Base-by-base conservation (phyloP, 805 yeast genomes). In the Wickerhamiella vanderwaltii region DNA sequence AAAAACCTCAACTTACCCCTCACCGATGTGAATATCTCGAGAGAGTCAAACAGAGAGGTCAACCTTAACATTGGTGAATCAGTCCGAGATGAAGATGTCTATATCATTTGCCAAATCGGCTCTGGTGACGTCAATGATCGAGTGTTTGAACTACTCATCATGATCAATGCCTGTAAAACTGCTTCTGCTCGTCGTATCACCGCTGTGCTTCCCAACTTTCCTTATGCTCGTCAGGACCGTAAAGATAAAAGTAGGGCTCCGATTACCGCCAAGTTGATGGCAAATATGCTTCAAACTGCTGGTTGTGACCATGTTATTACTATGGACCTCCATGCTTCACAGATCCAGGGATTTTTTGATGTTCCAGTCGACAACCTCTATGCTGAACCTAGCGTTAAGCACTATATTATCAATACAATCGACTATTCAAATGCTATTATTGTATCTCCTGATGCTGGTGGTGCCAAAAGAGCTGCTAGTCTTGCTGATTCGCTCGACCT, bases 361-460 rank as follows among this genome's bases (percentile, higher is more conserved):
- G 85, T 85, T 26, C 97, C 98, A 2, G 97, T 88, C 20, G 97
- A 88, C 64, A 91, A 88, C 57, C 68, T 88, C 48, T 88, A 87
- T 54, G 96, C 95, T 15, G 97, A 91, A 58, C 97, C 98, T 36
- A 75, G 79, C 43, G 93, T 83, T 16, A 71, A 88, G 36, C 67
- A 81, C 51, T 91, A 83, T 60, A 83, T 88, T 52, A 75, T 72
- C 48, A 82, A 76, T 46, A 71, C 75, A 49, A 66, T 75, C 34
- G 69, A 72, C 48, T 62, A 67, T 47, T 62, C 64, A 24, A 68
- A 76, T 45, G 71, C 86, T 7, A 83, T 86, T 40, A 74, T 88
- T 43, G 93, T 88, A 9, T 85, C 95, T 4, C 98, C 98, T 3
- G 98, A 88, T 65, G 98, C 98, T 3, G 98, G 98, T 53, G 98